Percentiles rank a stretch among this genome's conserved stretches.
These are phyloP conservation scores for Sclerotinia borealis DNA, from an alignment of 2,329 filamentous ascomycete species.

Conservation along the genomic window DNA sequence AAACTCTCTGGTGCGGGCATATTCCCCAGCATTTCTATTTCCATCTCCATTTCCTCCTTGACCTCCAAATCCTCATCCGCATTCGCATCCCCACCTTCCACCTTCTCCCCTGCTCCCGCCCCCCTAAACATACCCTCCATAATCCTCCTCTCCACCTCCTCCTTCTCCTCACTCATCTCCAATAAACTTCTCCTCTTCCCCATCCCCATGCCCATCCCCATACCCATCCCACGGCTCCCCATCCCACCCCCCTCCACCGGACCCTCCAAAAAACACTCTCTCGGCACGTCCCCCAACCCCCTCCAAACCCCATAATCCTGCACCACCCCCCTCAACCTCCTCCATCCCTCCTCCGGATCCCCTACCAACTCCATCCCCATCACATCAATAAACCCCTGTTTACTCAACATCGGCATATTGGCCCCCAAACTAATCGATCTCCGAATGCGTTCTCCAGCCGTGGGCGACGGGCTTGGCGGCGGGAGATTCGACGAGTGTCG, in stretches of 20 bases:
- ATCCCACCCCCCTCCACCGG: background rate
- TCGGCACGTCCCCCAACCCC: slow-evolving; percentile 20
- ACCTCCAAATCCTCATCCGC: background rate
- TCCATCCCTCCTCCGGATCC: slow-evolving; percentile 17
- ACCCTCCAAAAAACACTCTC: slow-evolving; percentile 18
- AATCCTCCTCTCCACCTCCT: slow-evolving; percentile 2
- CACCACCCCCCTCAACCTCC: slow-evolving; percentile 16
- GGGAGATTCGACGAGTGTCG: background rate
- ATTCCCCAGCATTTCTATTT: background rate
- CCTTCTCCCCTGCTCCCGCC: background rate
- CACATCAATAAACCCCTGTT: slow-evolving; percentile 56
- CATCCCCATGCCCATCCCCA: too few species aligned
- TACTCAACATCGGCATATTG: slow-evolving; percentile 42
- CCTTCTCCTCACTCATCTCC: slow-evolving; percentile 13
- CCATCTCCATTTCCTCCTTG: background rate
- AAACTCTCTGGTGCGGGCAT: background rate
- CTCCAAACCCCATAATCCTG: slow-evolving; percentile 22
- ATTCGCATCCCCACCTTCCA: background rate
- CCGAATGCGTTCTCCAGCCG: slow-evolving; percentile 13
- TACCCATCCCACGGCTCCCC: too few species aligned
- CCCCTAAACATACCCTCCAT: slow-evolving; percentile 2
- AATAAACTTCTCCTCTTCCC: slow-evolving; percentile 8
- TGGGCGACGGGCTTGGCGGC: slow-evolving; percentile 11
- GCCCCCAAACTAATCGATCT: slow-evolving; percentile 20
- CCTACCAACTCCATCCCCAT: slow-evolving; percentile 19